These are phyloP conservation scores for Peltaster fructicola DNA, from an alignment of 2,329 filamentous ascomycete genomes.

Conservation along the genomic window DNA sequence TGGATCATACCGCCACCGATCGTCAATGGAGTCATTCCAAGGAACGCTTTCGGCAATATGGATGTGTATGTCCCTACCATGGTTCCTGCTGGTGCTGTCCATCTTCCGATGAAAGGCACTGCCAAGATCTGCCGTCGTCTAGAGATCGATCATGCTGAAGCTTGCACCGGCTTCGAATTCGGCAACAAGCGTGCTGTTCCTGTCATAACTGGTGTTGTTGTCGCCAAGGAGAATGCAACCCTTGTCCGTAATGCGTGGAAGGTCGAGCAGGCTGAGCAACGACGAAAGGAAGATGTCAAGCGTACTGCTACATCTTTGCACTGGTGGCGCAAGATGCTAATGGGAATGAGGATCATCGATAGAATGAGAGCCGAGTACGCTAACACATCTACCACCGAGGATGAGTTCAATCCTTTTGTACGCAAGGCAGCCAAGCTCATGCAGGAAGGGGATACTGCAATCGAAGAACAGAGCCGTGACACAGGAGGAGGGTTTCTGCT, in stretches of 20 bases:
- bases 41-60: constrained; percentile 91
- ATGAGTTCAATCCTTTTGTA: constrained; percentile 38
- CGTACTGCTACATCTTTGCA: constrained; percentile 53
- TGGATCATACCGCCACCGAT: constrained; percentile 86
- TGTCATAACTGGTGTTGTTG: constrained; percentile 74
- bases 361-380: constrained; percentile 64
- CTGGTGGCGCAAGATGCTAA: constrained; percentile 73
- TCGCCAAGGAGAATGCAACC: constrained; percentile 63
- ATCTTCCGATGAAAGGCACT: constrained; percentile 63
- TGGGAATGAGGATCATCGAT: constrained; percentile 67
- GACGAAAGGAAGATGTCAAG: constrained; percentile 69
- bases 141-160: constrained; percentile 77
- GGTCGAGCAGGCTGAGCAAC: constrained; percentile 53
- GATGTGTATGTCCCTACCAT: constrained; percentile 89
- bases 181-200: constrained; percentile 87
- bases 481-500: constrained; percentile 12
- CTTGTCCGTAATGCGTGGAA: constrained; percentile 61
- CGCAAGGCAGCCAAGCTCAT: constrained; percentile 13
- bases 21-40: constrained; percentile 67
- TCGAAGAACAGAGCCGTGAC: constrained; percentile 7
- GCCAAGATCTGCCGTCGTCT: constrained; percentile 69
- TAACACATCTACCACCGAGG: constrained; percentile 25
- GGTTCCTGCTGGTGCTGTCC: constrained; percentile 69
- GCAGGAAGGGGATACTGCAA: constrained; percentile 4
- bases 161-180: constrained; percentile 92